phyloP scores from a whole-genome alignment of 805 yeast species.

The Cyberlindnera petersonii region DNA sequence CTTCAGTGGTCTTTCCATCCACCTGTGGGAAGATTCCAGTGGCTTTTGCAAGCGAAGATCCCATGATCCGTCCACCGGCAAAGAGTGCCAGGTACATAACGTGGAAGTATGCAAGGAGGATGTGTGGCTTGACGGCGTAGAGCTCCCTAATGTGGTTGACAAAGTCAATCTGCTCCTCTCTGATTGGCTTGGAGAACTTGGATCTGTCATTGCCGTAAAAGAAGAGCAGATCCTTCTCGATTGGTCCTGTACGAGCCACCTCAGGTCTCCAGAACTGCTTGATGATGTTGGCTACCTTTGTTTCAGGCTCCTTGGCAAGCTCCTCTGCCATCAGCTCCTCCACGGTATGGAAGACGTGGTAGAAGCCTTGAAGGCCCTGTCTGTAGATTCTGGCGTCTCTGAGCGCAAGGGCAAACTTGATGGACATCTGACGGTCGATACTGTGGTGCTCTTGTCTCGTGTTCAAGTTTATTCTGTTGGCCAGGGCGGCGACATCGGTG shows the following conservation, averaged over 20 bases:
- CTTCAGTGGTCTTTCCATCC: conserved; percentile 60
- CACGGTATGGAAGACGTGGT: conserved; percentile 63
- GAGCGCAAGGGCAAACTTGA: conserved; percentile 70
- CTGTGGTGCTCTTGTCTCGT: conserved; percentile 65
- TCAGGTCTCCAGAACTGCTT: conserved; percentile 65
- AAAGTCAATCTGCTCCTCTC: conserved; percentile 60
- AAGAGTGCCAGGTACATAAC: conserved; percentile 81
- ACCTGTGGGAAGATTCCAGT: conserved; percentile 73
- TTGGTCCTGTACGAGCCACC: conserved; percentile 55
- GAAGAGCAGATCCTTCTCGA: conserved; percentile 61
- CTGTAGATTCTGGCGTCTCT: conserved; percentile 74
- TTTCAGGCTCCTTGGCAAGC: conserved; percentile 32
- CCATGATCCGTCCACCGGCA: conserved; percentile 79
- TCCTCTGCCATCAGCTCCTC: conserved; percentile 50
- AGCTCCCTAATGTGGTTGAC: conserved; percentile 53
- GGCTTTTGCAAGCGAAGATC: conserved; percentile 61
- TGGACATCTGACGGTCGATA: conserved; percentile 63
- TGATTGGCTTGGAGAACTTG: conserved; percentile 55
- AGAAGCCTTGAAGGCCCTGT: conserved; percentile 74
- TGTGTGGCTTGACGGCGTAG: conserved; percentile 60
- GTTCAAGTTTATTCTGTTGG: conserved; percentile 70
- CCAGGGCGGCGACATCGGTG: conserved; percentile 78
- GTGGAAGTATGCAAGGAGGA: conserved; percentile 76
- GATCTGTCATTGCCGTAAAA: conserved; percentile 53
- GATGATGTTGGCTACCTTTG: conserved; percentile 40